Base-by-base conservation (phyloP, 75 land plant species). In the Pinus tabuliformis region DNA sequence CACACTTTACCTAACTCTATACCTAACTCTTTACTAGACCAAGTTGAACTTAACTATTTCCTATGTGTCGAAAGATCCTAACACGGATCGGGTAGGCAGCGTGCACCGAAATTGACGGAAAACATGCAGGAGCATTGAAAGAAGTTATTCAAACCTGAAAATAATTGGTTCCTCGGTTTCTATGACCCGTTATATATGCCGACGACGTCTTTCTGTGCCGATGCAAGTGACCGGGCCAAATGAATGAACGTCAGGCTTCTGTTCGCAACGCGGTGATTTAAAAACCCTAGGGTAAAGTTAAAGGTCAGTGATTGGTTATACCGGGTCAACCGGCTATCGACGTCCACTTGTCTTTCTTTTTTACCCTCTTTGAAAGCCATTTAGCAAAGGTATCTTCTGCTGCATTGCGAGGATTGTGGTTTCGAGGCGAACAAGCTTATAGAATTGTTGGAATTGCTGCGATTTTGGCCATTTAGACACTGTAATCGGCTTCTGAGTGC, bases 311-410 rank as follows among this genome's bases (percentile, higher is more conserved):
- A 68, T 45, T 68, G 71, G 52, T 68, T 68, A 37, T 45, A 39
- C 71, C 71, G 71, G 71, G 52, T 68, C 71, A 66, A 66, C 71
- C 42, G 45, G 71, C 68, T 17, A 20, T 20, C 14, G 45, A 68
- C 68, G 68, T 64, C 68, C 39, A 64, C 71, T 42, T 39, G 37
- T 68, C 36, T 64, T n/a, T n/a, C n/a, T n/a, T 30, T 37, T 64
- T 17, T 17, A 68, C 52, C 12, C 20, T n/a, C 36, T n/a, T 68
- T 68, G 13, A 7, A 20, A 68, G 18, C 22, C 52, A 24, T 18
- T 18, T 42, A 16, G 18, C 71, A 20, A n/a, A 17, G n/a, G 52
- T 52, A 24, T 42, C 49, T 68, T 68, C 71, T 18, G 42, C 49
- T 42, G 9, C 11, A 11, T 11, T 49, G 52, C 52, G 52, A 49